Evolutionary conservation across 768 basidiomycete genomes (phyloP).

Genomic region (Suillus clintonianus): DNA sequence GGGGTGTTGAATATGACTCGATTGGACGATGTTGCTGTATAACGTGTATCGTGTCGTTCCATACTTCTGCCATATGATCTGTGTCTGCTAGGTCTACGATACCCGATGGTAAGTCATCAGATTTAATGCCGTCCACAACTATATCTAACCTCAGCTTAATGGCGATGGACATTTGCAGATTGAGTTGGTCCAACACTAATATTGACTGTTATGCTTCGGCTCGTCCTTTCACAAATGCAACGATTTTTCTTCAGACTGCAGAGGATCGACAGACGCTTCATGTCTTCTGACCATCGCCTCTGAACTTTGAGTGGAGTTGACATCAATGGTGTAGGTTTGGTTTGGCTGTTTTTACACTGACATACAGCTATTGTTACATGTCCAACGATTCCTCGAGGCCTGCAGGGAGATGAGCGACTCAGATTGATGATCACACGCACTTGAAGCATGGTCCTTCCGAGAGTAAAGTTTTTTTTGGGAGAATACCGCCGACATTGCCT

Average conservation of each 20-base stretch:
- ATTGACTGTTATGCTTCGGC: neutral
- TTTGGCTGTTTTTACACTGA: neutral
- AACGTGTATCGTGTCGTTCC: neutral
- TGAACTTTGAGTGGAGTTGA: neutral
- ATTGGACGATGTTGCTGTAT: constrained; percentile 25
- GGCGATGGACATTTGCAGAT: neutral
- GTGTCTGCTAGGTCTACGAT: neutral
- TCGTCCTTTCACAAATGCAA: neutral
- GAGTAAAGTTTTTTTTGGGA: neutral
- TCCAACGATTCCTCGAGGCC: neutral
- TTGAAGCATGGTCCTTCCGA: neutral
- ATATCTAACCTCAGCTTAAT: neutral
- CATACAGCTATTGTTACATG: neutral
- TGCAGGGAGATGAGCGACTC: neutral
- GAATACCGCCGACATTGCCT: neutral
- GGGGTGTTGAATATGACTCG: constrained; percentile 52
- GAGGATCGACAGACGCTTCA: neutral
- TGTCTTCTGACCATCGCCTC: neutral
- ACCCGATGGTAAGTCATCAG: neutral
- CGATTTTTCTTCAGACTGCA: neutral
- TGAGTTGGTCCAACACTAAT: neutral
- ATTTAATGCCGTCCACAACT: neutral
- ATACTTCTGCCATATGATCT: neutral
- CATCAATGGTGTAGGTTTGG: neutral
- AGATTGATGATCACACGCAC: neutral